A percentile compares a stretch with the other conserved stretches of the same genome.
phyloP scores from a whole-genome alignment of 306 rosid species.

The Quercus parvula region DNA sequence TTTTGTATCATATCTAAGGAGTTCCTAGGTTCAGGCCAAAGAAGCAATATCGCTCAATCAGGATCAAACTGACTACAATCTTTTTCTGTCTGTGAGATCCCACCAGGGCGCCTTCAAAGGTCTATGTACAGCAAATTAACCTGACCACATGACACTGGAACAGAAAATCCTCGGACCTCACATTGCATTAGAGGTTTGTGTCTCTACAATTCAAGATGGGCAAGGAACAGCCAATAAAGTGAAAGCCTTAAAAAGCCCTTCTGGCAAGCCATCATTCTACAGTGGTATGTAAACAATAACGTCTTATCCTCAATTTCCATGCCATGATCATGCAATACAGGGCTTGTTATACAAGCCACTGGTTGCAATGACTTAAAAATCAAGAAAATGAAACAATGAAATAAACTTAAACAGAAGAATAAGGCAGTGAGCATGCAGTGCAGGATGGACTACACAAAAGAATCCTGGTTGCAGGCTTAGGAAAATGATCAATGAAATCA shows the following conservation, averaged over 20 bases:
- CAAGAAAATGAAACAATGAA: background rate
- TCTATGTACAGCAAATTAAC: background rate
- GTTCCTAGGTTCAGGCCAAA: no score
- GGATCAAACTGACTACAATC: no score
- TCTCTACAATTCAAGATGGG: no score
- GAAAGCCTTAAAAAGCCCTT: background rate
- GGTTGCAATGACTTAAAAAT: background rate
- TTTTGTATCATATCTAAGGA: no score
- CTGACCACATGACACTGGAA: background rate
- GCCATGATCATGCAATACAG: background rate
- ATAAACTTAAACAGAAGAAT: background rate
- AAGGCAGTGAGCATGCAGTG: background rate
- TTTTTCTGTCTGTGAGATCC: no score
- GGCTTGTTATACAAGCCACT: background rate
- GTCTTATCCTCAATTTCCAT: background rate
- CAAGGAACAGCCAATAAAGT: no score
- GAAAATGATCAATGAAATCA: background rate
- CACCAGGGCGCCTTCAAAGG: background rate
- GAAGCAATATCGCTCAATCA: no score
- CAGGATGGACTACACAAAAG: background rate
- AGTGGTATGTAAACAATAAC: background rate
- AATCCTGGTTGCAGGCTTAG: background rate
- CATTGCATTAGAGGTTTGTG: no score
- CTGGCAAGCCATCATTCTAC: background rate
- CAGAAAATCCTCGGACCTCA: background rate